Base-by-base conservation (phyloP, 306 rosid genomes). In the Parietaria judaica region DNA sequence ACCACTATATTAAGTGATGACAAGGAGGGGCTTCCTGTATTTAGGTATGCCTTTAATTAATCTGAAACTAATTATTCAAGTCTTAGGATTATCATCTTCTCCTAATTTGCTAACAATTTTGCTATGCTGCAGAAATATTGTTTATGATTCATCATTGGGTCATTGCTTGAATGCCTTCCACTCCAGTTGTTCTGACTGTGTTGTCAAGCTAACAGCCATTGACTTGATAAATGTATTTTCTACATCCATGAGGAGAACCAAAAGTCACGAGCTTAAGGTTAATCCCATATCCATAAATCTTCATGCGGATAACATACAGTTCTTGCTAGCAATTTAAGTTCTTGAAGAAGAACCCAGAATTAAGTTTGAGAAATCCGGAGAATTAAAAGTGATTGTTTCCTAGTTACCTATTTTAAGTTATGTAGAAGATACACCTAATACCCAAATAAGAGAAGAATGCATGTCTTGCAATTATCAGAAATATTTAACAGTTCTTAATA, bases 191-290 rank as follows among this genome's bases (percentile, higher is more conserved):
- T 70, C 94, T 43, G 88, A 92, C 44, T 79, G 75, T 68, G 72
- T 84, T 72, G 85, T 92, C 70, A 82, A 76, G 78, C 77, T 83
- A 66, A 86, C 96, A 45, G 95, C 98, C 71, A 74, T 78, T n/a
- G 84, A 80, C 75, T 74, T 88, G 68, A 79, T 92, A 55, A 66
- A 72, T 54, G 75, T 82, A 48, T 88, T 88, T 75, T 74, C 72
- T 65, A 78, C 38, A 63, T 82, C 98, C 36, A 46, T 77, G 70
- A 14, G 76, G 70, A 92, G 83, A 68, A 88, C 98, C 62, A 80
- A 72, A 81, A 92, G 96, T 82, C 72, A 81, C 74, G 85, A 88
- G 70, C 98, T 92, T 65, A 92, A 92, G 98, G 98, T 91, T 77
- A 71, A 73, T 48, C 51, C 54, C 60, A 58, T 63, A 43, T 70